phyloP scores from a whole-genome alignment of 345 rosid species.

The Salix purpurea region DNA sequence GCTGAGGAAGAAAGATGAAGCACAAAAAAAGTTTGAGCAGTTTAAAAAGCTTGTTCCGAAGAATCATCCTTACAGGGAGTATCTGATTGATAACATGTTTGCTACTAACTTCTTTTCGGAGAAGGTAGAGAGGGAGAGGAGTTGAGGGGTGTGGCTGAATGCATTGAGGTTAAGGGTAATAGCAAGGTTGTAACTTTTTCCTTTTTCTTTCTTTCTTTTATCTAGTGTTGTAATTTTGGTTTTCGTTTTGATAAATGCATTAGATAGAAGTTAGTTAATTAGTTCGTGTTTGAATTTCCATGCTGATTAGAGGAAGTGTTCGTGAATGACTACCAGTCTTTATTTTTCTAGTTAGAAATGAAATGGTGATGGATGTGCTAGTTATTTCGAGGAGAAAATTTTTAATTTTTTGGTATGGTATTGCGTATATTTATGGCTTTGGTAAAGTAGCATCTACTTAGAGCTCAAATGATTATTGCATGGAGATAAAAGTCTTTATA shows the following conservation, averaged over 20 bases:
- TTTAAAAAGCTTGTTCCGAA: conserved; percentile 70
- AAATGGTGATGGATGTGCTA: neutral
- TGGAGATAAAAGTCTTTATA: neutral
- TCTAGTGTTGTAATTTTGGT: neutral
- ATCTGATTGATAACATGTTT: conserved; percentile 67
- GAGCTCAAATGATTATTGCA: neutral
- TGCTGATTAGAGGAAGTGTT: neutral
- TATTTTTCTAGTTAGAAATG: neutral
- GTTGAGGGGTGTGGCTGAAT: conserved; percentile 2
- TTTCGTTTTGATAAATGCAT: neutral
- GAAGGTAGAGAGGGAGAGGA: conserved; percentile 27
- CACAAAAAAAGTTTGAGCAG: conserved; percentile 78
- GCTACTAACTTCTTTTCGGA: conserved; percentile 60
- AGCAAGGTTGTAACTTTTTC: neutral
- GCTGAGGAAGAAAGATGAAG: conserved; percentile 70
- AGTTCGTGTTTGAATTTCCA: neutral
- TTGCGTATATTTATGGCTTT: neutral
- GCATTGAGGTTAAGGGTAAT: neutral
- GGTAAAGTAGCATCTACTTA: neutral
- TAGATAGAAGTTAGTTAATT: neutral
- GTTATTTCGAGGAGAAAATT: neutral
- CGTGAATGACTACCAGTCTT: neutral
- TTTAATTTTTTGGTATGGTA: neutral
- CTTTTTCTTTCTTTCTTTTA: neutral
- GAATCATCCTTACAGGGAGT: conserved; percentile 86